A percentile compares a stretch with the other conserved stretches of the same genome.
Evolutionary conservation across 2,329 filamentous ascomycete species (phyloP).

Genomic region (Aureobasidium sp.): DNA sequence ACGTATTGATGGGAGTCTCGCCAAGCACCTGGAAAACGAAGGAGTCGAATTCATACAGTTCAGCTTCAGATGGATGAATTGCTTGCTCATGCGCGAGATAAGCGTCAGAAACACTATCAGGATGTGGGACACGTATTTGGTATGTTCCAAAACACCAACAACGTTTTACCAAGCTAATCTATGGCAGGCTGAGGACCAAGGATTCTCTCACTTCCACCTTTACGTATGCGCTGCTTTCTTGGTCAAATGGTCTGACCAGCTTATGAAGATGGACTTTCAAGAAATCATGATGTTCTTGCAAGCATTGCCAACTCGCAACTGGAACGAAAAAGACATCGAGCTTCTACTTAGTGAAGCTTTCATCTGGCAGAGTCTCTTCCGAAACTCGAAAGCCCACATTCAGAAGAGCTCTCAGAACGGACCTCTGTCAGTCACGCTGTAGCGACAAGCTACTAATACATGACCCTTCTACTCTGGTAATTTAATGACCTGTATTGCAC

Average conservation of each 20-base stretch:
- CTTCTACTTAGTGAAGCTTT: conserved; percentile 91
- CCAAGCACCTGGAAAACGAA: conserved; percentile 82
- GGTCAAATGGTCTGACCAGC: conserved; percentile 94
- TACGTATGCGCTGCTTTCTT: conserved; percentile 97
- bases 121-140: conserved; percentile 99
- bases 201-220: conserved; percentile 95
- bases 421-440: conserved; percentile 5
- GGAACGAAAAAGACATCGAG: conserved; percentile 98
- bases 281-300: conserved; percentile 99
- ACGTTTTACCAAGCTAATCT: neutral
- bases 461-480: neutral
- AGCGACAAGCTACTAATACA: neutral
- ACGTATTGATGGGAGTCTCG: conserved; percentile 75
- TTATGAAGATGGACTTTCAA: conserved; percentile 96
- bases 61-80: conserved; percentile 99
- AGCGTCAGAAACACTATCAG: conserved; percentile 93
- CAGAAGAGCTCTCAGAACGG: conserved; percentile 17
- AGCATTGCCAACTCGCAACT: conserved; percentile 81
- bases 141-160: conserved; percentile 41
- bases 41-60: conserved; percentile 98
- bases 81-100: conserved; percentile 93
- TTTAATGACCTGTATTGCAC: neutral
- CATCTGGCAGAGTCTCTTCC: conserved; percentile 97
- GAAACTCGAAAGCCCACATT: conserved; percentile 86
- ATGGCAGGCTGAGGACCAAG: conserved; percentile 85